Percentiles rank a stretch among this genome's conserved stretches.
phyloP scores from a whole-genome alignment of 441 rosid species.

The Jatropha multifida region DNA sequence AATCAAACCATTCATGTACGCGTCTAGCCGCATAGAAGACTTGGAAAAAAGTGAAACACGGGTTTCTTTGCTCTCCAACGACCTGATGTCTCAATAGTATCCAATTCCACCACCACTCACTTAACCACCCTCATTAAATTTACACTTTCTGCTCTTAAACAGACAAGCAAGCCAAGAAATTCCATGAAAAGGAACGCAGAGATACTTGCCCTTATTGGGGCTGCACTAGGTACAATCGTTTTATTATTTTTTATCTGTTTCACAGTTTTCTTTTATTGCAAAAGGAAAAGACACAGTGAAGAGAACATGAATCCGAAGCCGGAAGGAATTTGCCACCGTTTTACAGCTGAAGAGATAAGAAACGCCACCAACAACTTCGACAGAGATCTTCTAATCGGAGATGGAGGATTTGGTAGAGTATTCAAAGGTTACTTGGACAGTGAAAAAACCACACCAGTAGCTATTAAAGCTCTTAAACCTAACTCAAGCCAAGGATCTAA shows the following conservation, averaged over 20 bases:
- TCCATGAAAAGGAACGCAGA: neutral
- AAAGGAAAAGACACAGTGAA: neutral
- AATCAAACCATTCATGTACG: too few relatives aligned
- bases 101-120: too few relatives aligned
- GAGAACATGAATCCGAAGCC: neutral
- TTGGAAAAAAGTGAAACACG: too few relatives aligned
- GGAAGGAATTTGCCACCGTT: slow-evolving; percentile 11
- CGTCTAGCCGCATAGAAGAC: too few relatives aligned
- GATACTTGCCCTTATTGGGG: neutral
- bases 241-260: neutral
- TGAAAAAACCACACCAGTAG: slow-evolving; percentile 13
- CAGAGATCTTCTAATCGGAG: slow-evolving; percentile 15
- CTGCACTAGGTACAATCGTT: neutral
- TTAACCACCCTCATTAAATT: too few relatives aligned
- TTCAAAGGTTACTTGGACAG: slow-evolving; percentile 16
- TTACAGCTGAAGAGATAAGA: slow-evolving; percentile 19
- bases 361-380: slow-evolving; percentile 21
- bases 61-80: too few relatives aligned
- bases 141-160: too few relatives aligned
- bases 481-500: slow-evolving; percentile 19
- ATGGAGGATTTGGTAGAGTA: slow-evolving; percentile 23
- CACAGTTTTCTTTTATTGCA: neutral
- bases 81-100: too few relatives aligned
- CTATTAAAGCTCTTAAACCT: slow-evolving; percentile 19
- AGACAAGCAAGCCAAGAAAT: neutral